These are phyloP conservation scores for Porodaedalea pini DNA, from an alignment of 1,284 basidiomycete genomes.

Conservation along the genomic window DNA sequence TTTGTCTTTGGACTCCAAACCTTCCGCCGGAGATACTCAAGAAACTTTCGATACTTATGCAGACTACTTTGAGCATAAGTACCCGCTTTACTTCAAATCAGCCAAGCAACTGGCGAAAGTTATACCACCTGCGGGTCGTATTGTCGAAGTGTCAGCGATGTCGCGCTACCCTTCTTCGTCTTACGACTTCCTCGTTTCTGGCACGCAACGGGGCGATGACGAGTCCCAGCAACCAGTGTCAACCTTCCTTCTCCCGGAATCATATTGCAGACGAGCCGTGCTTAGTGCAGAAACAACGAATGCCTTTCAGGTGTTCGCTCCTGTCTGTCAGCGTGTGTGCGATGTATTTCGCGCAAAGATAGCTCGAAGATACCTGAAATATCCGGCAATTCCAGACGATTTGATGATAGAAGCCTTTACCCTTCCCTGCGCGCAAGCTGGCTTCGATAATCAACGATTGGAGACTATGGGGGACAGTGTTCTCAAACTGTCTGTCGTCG, in stretches of 20 bases:
- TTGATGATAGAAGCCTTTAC: constrained; percentile 71
- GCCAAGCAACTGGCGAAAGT: neutral
- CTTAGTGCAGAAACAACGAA: constrained; percentile 46
- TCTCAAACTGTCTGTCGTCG: constrained; percentile 69
- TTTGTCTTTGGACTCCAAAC: constrained; percentile 44
- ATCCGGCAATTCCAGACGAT: constrained; percentile 55
- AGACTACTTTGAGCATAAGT: constrained; percentile 46
- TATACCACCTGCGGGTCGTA: constrained; percentile 5
- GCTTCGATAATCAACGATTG: constrained; percentile 76
- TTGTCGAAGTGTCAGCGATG: constrained; percentile 12
- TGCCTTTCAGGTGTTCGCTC: constrained; percentile 57
- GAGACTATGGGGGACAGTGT: constrained; percentile 84
- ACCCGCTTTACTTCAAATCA: neutral
- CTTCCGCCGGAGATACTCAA: constrained; percentile 25
- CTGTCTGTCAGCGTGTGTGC: constrained; percentile 61
- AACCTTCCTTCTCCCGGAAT: constrained; percentile 45
- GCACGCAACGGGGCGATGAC: neutral
- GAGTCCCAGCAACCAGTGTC: neutral
- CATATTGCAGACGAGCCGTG: constrained; percentile 47
- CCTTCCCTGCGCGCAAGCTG: constrained; percentile 55
- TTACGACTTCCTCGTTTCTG: neutral
- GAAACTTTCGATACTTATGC: constrained; percentile 47
- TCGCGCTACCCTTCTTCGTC: neutral
- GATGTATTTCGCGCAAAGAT: constrained; percentile 58
- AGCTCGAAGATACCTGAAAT: constrained; percentile 47